These are phyloP conservation scores for Penicillium capsulatum DNA, from an alignment of 2,329 filamentous ascomycete species.

Conservation along the genomic window DNA sequence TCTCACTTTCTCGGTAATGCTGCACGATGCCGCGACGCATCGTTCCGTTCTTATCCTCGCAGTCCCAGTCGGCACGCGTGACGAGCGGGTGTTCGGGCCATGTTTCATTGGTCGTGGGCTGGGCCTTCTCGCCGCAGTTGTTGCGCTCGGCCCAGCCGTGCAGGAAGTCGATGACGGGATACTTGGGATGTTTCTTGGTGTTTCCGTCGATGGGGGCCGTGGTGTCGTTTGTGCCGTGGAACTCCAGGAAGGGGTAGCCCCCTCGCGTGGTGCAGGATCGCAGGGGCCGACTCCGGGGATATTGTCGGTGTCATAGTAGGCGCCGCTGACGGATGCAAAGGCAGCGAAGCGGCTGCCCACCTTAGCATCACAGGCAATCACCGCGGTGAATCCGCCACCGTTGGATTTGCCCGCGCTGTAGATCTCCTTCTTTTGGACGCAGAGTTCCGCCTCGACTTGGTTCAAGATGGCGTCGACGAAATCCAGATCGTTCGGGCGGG, in stretches of 20 bases:
- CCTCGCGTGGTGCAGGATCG: slow-evolving; percentile 29
- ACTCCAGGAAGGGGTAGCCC: slow-evolving; percentile 22
- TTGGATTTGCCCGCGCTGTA: slow-evolving; percentile 53
- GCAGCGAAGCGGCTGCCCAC: slow-evolving; percentile 46
- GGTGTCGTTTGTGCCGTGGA: slow-evolving; percentile 21
- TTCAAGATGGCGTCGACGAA: slow-evolving; percentile 46
- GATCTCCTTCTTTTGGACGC: slow-evolving; percentile 44
- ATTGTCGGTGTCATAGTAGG: slow-evolving; percentile 38
- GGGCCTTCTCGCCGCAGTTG: slow-evolving; percentile 12
- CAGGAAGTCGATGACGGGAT: slow-evolving; percentile 17
- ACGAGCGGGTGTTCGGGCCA: slow-evolving; percentile 13
- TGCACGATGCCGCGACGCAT: too few species aligned
- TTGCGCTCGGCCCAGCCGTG: slow-evolving; percentile 17
- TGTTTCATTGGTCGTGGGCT: slow-evolving; percentile 17
- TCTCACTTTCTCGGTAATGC: slow-evolving; percentile 16
- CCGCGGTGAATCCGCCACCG: slow-evolving; percentile 49
- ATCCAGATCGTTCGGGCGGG: slow-evolving; percentile 40
- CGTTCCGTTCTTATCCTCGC: slow-evolving; percentile 10
- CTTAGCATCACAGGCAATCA: slow-evolving; percentile 46
- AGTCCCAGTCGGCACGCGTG: slow-evolving; percentile 19
- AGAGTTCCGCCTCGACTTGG: slow-evolving; percentile 40
- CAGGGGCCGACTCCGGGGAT: slow-evolving; percentile 19
- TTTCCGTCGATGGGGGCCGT: slow-evolving; percentile 20
- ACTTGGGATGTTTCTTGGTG: slow-evolving; percentile 2
- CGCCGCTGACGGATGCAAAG: slow-evolving; percentile 49